A percentile compares a stretch with the other conserved stretches of the same genome.
phyloP scores from a whole-genome alignment of 257 asterid genomes.

The Lycium barbarum region DNA sequence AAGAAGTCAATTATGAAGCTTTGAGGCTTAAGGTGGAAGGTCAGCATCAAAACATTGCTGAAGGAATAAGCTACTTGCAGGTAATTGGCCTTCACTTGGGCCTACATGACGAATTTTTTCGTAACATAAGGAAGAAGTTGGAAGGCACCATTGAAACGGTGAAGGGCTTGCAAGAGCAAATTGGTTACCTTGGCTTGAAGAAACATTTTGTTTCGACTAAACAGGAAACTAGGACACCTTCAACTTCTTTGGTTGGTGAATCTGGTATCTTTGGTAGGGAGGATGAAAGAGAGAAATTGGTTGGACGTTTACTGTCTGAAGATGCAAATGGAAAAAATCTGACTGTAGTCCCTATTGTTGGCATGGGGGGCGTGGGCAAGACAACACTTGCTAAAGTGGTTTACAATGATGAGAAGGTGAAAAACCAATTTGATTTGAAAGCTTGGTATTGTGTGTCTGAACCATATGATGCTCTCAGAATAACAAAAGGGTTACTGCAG shows the following conservation, averaged over 20 bases:
- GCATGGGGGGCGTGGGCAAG: constrained; percentile 60
- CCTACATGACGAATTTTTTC: background rate
- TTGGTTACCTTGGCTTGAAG: constrained; percentile 11
- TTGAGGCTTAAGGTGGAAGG: constrained; percentile 25
- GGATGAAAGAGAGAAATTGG: constrained; percentile 28
- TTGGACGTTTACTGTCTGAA: background rate
- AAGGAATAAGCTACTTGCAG: background rate
- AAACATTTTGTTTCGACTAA: background rate
- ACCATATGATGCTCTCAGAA: constrained; percentile 50
- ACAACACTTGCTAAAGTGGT: constrained; percentile 64
- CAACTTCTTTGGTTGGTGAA: constrained; percentile 33
- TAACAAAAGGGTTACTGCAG: constrained; percentile 42
- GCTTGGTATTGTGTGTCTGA: constrained; percentile 66
- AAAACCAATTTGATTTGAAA: constrained; percentile 43
- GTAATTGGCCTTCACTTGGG: constrained; percentile 19
- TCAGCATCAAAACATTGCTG: background rate
- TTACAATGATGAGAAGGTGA: constrained; percentile 49
- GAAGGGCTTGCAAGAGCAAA: constrained; percentile 12
- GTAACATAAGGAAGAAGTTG: constrained; percentile 21
- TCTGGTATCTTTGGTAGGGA: constrained; percentile 15
- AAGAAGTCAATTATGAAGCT: constrained; percentile 32
- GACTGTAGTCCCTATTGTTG: constrained; percentile 33
- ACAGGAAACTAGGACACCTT: background rate
- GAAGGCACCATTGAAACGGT: constrained; percentile 1
- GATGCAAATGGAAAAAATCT: background rate